Evolutionary conservation across 129 eudicot species (phyloP), one percentile per base, ranked within the genome.

Genomic region (Tagetes patula): DNA sequence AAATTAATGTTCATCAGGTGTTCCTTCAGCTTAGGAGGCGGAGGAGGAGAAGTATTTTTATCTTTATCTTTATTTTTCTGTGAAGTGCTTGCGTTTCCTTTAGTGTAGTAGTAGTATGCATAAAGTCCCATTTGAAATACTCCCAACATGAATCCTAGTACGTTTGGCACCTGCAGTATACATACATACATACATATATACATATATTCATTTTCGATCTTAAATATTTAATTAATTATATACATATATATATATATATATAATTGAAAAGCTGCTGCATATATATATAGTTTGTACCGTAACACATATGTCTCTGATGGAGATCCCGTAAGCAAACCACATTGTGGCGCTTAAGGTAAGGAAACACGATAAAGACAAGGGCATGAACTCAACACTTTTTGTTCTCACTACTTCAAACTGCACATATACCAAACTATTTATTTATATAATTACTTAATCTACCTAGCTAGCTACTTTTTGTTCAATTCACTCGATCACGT

Each of bases 351-450:
- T 89, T 49, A 90, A 53, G 5, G 99, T 94, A 58, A 94, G 86
- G 88, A 82, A 84, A 62, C 84, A 84, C 14, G 99, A 94, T 75
- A 94, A 73, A 8, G 89, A 30, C 41, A 94, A 79, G 2, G 99
- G 96, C 99, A 94, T 87, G 91, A 82, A 94, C 66, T 88, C 91
- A 0, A 86, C 96, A 52, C 97, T 90, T 40, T 79, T 74, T 7
- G 99, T 87, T 74, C 88, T 77, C 4, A 86, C 84, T 5, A 90
- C 99, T 73, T 85, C 85, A 52, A 86, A 82, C 99, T 94, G 84
- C 40, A 32, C 8, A 41, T 20, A 20, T 20, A 20, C 27, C 27
- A 20, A 20, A 20, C 27, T 20, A 20, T 20, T 20, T 20, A 20
- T 20, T 20, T 20, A 20, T 20, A 20, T 20, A 20, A 20, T 20